Evolutionary conservation across 1,284 basidiomycete genomes (phyloP).

Genomic region (Apiotrichum siamense): DNA sequence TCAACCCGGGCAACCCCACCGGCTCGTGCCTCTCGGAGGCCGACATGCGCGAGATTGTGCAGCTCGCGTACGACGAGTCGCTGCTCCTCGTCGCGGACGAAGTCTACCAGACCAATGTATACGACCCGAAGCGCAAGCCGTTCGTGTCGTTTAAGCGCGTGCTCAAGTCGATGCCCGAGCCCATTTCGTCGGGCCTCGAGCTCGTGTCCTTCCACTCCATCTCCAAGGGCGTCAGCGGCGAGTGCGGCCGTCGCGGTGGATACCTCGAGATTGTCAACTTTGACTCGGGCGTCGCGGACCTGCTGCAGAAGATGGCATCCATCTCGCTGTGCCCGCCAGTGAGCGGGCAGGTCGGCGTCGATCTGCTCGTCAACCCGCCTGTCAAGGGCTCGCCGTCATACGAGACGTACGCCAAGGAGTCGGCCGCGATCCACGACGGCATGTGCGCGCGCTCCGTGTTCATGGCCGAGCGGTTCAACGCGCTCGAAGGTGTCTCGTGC

Average conservation of each 20-base stretch:
- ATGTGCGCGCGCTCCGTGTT: constrained; percentile 61
- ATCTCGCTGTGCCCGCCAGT: constrained; percentile 78
- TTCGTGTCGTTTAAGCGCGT: constrained; percentile 87
- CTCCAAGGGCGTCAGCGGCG: constrained; percentile 82
- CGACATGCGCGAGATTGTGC: constrained; percentile 65
- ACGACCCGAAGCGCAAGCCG: constrained; percentile 56
- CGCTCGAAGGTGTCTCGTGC: constrained; percentile 70
- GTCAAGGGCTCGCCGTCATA: constrained; percentile 65
- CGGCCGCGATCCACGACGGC: constrained; percentile 62
- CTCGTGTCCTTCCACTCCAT: constrained; percentile 89
- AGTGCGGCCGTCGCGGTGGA: constrained; percentile 86
- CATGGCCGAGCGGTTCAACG: constrained; percentile 66
- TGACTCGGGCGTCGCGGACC: constrained; percentile 61
- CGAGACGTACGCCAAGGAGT: constrained; percentile 67
- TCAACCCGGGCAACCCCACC: constrained; percentile 91
- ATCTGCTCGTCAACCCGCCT: constrained; percentile 77
- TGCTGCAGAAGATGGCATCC: constrained; percentile 85
- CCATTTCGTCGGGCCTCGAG: constrained; percentile 50
- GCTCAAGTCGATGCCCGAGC: constrained; percentile 56
- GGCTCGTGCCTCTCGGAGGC: constrained; percentile 67
- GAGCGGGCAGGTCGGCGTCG: constrained; percentile 70
- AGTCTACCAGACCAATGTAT: constrained; percentile 85
- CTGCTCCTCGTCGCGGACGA: constrained; percentile 85
- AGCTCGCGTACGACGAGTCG: constrained; percentile 69
- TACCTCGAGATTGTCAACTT: constrained; percentile 85